Base-by-base conservation (phyloP, 768 basidiomycete genomes). In the Vishniacozyma victoriae region DNA sequence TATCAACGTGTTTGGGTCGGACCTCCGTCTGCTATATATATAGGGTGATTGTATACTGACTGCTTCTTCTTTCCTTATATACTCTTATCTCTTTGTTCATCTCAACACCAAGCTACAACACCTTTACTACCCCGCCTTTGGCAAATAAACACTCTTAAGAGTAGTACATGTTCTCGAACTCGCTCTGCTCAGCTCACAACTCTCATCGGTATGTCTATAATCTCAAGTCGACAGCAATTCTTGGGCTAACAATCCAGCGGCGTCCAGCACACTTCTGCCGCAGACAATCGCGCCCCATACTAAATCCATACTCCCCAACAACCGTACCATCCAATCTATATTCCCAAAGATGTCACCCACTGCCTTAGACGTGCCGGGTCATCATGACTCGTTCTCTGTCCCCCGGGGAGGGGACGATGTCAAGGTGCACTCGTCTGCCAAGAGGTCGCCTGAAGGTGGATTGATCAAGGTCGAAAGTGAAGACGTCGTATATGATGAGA, bases 151-250 rank as follows among this genome's bases (percentile, higher is more conserved):
- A 50, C 41, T 38, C 18, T 40, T 24, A 47, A 27, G 41, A 23
- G 15, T 3, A 39, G 44, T 87, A 85, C 80, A 91, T 91, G 89
- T 93, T 84, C 86, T 87, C 86, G 58, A 91, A 92, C 86, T 83
- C 84, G 73, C 85, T 91, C 61, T 83, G 84, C 75, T 86, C 84
- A 74, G 77, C 81, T 60, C 89, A 92, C 77, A 92, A 92, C 77
- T 78, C 80, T 64, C 52, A 56, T 58, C 63, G 63, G 68, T 70
- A 23, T 46, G 68, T 56, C 27, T 31, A 6, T 14, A 14, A n/a
- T 33, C 42, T 47, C 43, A 14, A 39, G 1, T 38, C 35, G 13
- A 2, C 18, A 25, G 3, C 39, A 26, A 18, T 26, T 20, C 29
- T 35, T 24, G 14, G 6, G 6, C 2, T 6, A 5, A 44, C n/a